A percentile compares a stretch with the other conserved stretches of the same genome.
Conservation (phyloP, 2,329 filamentous ascomycete genomes). For the Tricladium varicosporioides region DNA sequence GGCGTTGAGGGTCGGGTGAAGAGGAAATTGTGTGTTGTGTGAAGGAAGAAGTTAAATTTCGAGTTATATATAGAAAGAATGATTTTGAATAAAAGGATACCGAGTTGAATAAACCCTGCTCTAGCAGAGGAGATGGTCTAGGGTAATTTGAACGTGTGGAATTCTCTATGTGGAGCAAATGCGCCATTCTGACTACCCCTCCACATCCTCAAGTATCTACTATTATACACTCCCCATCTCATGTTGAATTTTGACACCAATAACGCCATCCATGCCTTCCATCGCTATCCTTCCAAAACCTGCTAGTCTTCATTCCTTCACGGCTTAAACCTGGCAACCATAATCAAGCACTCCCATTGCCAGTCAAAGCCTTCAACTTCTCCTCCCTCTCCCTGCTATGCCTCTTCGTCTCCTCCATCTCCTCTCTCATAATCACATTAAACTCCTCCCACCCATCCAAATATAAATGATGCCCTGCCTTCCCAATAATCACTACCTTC, state of each 20-base stretch:
- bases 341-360: not conserved
- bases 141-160: not conserved
- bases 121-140: no score
- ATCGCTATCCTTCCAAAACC: no score
- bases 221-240: not conserved
- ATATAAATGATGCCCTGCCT: constrained; percentile 71
- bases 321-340: not conserved
- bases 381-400: constrained; percentile 18
- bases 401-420: constrained; percentile 57
- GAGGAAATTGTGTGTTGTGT: not conserved
- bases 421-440: constrained; percentile 60
- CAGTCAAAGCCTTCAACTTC: not conserved
- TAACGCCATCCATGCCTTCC: no score
- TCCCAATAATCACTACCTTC: constrained; percentile 75
- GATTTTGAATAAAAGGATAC: not conserved
- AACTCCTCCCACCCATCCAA: constrained; percentile 70
- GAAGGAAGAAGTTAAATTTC: not conserved
- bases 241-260: no score
- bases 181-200: not conserved
- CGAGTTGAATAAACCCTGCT: not conserved
- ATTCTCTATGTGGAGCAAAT: not conserved
- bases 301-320: no score
- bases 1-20: not conserved
- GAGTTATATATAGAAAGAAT: not conserved
- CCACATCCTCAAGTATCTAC: not conserved